Evolutionary conservation across 306 rosid genomes (phyloP), one percentile per base, ranked within the genome.

Genomic region (Canavalia ensiformis): DNA sequence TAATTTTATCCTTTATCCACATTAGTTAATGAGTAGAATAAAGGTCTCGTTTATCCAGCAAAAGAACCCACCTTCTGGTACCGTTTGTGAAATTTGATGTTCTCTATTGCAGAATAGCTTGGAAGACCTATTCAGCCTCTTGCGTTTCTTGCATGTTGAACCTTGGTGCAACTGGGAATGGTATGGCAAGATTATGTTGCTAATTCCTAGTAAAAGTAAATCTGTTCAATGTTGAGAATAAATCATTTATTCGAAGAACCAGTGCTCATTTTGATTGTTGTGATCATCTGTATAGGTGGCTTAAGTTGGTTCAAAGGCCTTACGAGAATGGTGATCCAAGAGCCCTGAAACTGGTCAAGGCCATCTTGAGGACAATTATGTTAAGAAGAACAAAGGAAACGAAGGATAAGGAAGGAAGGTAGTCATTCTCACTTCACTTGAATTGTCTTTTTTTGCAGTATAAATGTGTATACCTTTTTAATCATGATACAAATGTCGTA

Each of bases 141-240:
- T 92, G 49, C 76, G 89, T 86, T 94, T 94, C 90, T 84, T 94
- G 92, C 93, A 87, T 42, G 93, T 91, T 79, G 96, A 94, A 81
- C 98, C 97, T 63, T 94, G 97, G 98, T 90, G 97, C 92, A 92
- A 84, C 74, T 90, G 86, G 92, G 86, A 88, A 46, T 94, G 97
- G 98, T 94, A 89, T 51, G 90, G 46, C 78, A 55, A 33, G 74
- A 18, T 52, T 49, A 11, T 39, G 35, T 37, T 51, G 45, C 71
- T 62, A 31, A 62, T 62, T 85, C 56, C 12, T 13, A 6, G 44
- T 29, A 10, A 2, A 13, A 30, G 30, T 33, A 39, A 51, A 60
- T 75, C 42, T 68, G 66, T 57, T 67, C 5, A 2, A 10, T 63
- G 8, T 62, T 62, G 8, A 33, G 52, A 47, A n/a, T n/a, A 10